Evolutionary conservation across 164 flowering plant species (phyloP).

Genomic region (Nymphaea thermarum): DNA sequence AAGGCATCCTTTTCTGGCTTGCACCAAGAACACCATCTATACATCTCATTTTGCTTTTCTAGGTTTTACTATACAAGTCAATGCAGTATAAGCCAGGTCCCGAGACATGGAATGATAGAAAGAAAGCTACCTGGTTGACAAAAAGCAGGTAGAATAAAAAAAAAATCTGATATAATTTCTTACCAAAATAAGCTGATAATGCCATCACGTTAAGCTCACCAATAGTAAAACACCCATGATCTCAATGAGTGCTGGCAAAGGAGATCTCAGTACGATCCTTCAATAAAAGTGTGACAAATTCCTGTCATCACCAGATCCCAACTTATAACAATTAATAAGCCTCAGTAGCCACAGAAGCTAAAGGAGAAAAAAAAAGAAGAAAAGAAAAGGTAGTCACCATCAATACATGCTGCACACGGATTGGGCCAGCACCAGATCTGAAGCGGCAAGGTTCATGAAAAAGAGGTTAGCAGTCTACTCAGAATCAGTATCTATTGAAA

Average conservation of each 20-base stretch:
- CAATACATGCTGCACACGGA: background rate
- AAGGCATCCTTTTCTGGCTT: background rate
- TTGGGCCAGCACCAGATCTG: background rate
- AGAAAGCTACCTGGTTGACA: background rate
- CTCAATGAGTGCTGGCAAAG: background rate
- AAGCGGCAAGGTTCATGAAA: background rate
- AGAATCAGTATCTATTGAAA: constrained; percentile 78
- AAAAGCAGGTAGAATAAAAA: background rate
- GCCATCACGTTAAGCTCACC: background rate
- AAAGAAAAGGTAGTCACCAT: background rate
- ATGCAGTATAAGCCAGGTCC: background rate
- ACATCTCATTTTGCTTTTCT: background rate
- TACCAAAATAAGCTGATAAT: background rate
- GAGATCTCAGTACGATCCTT: background rate
- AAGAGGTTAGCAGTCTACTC: constrained; percentile 21
- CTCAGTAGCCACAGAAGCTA: background rate
- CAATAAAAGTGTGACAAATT: background rate
- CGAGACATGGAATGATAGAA: background rate
- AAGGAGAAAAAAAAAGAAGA: too few relatives aligned
- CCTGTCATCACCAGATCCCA: background rate
- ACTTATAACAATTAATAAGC: background rate
- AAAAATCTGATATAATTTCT: background rate
- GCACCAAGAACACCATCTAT: background rate
- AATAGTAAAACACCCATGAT: background rate
- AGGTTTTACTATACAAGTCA: background rate